phyloP scores from a whole-genome alignment of 2,329 filamentous ascomycete genomes.

The Colletotrichum lupini region DNA sequence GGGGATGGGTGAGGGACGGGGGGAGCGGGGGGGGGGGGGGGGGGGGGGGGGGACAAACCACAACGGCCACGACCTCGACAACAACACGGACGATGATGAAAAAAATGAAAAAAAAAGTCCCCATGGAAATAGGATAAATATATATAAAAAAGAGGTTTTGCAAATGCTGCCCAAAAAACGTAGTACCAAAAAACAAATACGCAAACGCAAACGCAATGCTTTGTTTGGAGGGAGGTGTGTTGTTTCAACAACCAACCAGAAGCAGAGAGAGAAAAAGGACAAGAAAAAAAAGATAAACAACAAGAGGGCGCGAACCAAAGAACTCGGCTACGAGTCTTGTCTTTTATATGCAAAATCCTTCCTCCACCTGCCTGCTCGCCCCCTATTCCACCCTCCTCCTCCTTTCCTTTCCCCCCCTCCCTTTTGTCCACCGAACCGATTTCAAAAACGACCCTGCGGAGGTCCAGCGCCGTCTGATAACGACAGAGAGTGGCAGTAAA shows the following conservation, averaged over 20 bases:
- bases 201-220: neutral
- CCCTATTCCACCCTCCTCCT: neutral
- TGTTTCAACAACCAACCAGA: neutral
- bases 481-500: neutral
- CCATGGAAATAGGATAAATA: too few relatives aligned
- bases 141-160: too few relatives aligned
- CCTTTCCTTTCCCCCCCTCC: neutral
- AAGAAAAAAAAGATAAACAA: neutral
- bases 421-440: neutral
- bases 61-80: neutral
- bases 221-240: neutral
- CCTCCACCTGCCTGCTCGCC: too few relatives aligned
- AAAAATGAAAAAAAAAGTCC: neutral
- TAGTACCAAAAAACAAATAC: neutral
- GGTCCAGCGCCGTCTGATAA: neutral
- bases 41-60: too few relatives aligned
- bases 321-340: slow-evolving; percentile 2
- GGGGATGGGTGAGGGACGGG: too few relatives aligned
- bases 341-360: slow-evolving; percentile 13
- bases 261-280: neutral
- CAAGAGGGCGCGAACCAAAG: slow-evolving; percentile 18
- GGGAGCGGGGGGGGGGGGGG: too few relatives aligned
- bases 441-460: neutral
- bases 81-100: neutral
- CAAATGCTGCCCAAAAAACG: neutral